Evolutionary conservation across 495 filamentous ascomycete species (phyloP), one percentile per base, ranked within the genome.

Genomic region (Cercophora scortea): DNA sequence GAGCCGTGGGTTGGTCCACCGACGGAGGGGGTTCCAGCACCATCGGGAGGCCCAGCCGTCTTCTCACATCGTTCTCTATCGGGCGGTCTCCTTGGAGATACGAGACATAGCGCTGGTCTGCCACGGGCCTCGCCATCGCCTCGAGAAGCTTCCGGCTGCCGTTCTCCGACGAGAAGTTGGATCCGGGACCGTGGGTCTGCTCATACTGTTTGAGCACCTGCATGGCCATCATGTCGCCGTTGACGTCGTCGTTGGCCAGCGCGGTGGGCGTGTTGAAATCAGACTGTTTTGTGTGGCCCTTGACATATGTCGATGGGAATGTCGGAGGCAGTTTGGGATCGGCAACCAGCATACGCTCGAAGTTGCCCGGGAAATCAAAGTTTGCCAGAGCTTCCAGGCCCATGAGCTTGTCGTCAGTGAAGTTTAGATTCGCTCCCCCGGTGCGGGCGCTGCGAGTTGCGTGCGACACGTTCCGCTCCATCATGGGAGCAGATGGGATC

Each of bases 401-500:
- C 43, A 72, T 63, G 34, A 74, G 54, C 53, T 71, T 72, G 47
- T 77, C 73, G 50, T 77, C 74, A 40, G 74, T 71, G 41, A 85
- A 73, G 45, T 79, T 80, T n/a, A 69, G 69, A 46, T 69, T 67
- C 42, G 73, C 75, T 49, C 77, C 76, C 39, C 74, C 82, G 11
- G 73, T 77, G 34, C 84, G 78, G 4, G 82, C 88, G 46, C 85
- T 88, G 11, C 87, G 81, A 10, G 87, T 90, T 13, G 82, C 80
- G 56, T 90, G 86, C 39, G 84, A 87, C 32, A 79, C 79, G 15
- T 85, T 83, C 5, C 86, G 77, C 47, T 86, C 84, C 86, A 89
- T 89, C 54, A 75, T 75, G 2, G 78, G 73, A 0, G 84, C 84
- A 8, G 76, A 74, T 0, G 79, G 67, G 15, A 71, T 71, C 9